Evolutionary conservation across 2,329 filamentous ascomycete genomes (phyloP), one percentile per base, ranked within the genome.

Genomic region (Scytalidium lignicola): DNA sequence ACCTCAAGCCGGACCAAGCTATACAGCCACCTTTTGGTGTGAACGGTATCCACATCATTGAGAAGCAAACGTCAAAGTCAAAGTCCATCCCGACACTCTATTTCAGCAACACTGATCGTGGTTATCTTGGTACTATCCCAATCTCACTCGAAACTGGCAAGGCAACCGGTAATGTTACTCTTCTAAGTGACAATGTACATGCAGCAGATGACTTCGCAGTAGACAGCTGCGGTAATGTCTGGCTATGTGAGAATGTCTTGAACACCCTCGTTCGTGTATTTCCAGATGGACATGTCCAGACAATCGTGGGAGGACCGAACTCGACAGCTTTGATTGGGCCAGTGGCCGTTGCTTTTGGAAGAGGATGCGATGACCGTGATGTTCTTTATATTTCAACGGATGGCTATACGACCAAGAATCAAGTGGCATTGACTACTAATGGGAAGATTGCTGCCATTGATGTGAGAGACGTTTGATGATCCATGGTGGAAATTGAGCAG

Each of bases 1-100:
- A 65, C 49, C 62, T 64, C 50, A 56, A 56, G 43, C 47, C 32
- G 8, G 15, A 37, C 15, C 4, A 8, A 17, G 15, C 8, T n/a
- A 13, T 56, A n/a, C 32, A 37, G 4, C 32, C 32, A 5, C 32
- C 32, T 15, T 21, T 49, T 44, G 18, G 48, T 29, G 32, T 37
- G n/a, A 37, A 37, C 32, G 32, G 32, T 5, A 37, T 37, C 32
- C 10, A 37, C 10, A 37, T 37, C 10, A 15, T 15, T 37, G 32
- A 37, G 32, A 37, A 37, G 32, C 32, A 37, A 17, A 37, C 10
- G 5, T 37, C 32, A 4, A 37, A 37, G 15, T 37, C 32, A 13
- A 13, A 37, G 32, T 37, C 32, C 5, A n/a, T 37, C 15, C 32
- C 32, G 8, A 37, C 32, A 37, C 32, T 37, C 15, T 37, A 37